Percentiles rank a stretch among this genome's conserved stretches.
Evolutionary conservation across 2,329 filamentous ascomycete genomes (phyloP).

Genomic region (Penicillium digitatum): DNA sequence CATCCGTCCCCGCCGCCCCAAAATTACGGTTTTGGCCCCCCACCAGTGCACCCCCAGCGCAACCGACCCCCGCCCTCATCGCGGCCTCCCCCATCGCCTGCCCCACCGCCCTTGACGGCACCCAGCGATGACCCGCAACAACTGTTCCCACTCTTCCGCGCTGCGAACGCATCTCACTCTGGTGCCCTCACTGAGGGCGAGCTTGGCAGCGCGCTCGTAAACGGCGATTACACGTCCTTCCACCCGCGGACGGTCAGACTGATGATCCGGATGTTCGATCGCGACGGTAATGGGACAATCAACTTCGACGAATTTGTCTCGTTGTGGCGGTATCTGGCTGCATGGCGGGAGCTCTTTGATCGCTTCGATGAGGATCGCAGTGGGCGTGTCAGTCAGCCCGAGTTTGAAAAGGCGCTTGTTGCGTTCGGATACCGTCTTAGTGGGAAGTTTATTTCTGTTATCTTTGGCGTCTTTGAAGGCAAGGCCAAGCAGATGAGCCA

Average conservation of each 20-base stretch:
- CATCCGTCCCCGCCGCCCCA: slow-evolving; percentile 42
- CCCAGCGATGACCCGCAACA: slow-evolving; percentile 53
- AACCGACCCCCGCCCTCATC: slow-evolving; percentile 55
- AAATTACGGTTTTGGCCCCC: slow-evolving; percentile 51
- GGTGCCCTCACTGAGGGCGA: slow-evolving; percentile 83
- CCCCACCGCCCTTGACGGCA: slow-evolving; percentile 49
- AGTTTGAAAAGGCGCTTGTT: slow-evolving; percentile 86
- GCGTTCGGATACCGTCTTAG: slow-evolving; percentile 92
- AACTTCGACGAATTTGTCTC: slow-evolving; percentile 95
- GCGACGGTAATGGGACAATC: slow-evolving; percentile 80
- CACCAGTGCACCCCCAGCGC: slow-evolving; percentile 50
- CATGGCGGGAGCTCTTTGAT: slow-evolving; percentile 92
- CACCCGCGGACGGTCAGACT: slow-evolving; percentile 91
- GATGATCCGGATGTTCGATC: slow-evolving; percentile 99
- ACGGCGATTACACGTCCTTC: slow-evolving; percentile 93
- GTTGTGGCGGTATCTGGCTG: slow-evolving; percentile 90
- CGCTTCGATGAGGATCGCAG: slow-evolving; percentile 84
- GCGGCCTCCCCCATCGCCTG: slow-evolving; percentile 64
- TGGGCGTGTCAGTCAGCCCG: slow-evolving; percentile 78
- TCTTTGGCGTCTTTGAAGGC: slow-evolving; percentile 85
- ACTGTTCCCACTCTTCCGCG: slow-evolving; percentile 79
- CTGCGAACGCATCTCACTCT: slow-evolving; percentile 74
- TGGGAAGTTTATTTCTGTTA: slow-evolving; percentile 72
- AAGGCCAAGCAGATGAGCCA: slow-evolving; percentile 42
- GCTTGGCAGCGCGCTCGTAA: slow-evolving; percentile 84